Evolutionary conservation across 139 green algal species (phyloP).

Genomic region (Deuterostichococcus epilithicus): DNA sequence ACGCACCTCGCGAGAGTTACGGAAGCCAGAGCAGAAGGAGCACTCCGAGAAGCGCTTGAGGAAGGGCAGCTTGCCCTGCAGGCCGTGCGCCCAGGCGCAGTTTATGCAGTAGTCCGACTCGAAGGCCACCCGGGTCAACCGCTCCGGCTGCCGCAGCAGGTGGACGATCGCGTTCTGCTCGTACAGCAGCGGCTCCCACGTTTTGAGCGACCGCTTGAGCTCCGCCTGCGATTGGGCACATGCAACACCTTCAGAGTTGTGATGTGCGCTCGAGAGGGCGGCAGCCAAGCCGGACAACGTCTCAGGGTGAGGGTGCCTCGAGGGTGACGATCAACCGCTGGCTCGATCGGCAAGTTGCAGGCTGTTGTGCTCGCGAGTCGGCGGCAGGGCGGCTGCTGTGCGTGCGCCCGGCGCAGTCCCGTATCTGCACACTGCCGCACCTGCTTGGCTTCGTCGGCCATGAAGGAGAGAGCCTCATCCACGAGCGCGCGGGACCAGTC

Average conservation of each 20-base stretch:
- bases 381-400: no score
- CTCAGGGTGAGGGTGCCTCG: no score
- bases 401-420: not conserved
- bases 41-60: not conserved
- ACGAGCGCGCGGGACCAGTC: conserved; percentile 17
- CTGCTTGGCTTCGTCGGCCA: conserved; percentile 4
- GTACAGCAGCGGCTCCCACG: conserved; percentile 7
- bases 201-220: not conserved
- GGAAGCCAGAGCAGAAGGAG: not conserved
- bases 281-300: no score
- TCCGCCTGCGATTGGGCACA: no score
- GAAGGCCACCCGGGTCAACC: not conserved
- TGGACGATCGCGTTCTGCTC: conserved; percentile 11
- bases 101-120: conserved; percentile 14
- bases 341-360: no score
- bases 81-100: not conserved
- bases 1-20: not conserved
- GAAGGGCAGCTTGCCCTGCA: conserved; percentile 1
- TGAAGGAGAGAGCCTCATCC: not conserved
- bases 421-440: conserved; percentile 2
- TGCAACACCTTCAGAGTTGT: no score
- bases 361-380: no score
- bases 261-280: no score
- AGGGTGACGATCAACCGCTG: no score
- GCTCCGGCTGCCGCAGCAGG: not conserved